These are phyloP conservation scores for Thalassiosira sp. DNA, from an alignment of 352 stramenopile species.

Conservation along the genomic window DNA sequence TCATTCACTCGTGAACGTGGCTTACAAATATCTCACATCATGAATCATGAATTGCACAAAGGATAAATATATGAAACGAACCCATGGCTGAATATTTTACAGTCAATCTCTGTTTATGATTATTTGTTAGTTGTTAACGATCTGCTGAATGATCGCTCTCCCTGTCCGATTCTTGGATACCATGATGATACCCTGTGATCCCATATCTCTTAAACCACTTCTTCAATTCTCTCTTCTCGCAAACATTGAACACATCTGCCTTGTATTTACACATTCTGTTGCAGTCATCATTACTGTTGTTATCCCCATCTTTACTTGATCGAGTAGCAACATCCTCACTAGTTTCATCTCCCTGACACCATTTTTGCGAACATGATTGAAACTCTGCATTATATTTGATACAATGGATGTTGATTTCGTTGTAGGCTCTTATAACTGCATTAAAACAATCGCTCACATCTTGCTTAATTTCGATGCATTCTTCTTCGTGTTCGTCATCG, in stretches of 20 bases:
- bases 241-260: slow-evolving; percentile 17
- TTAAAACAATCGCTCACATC: slow-evolving; percentile 22
- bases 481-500: not conserved
- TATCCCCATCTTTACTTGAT: not conserved
- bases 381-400: slow-evolving; percentile 17
- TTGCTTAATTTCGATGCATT: slow-evolving; percentile 7
- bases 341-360: slow-evolving; percentile 16
- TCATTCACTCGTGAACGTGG: slow-evolving; percentile 44
- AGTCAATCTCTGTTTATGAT: no score
- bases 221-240: slow-evolving; percentile 19
- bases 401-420: slow-evolving; percentile 28
- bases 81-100: no score
- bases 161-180: no score
- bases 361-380: slow-evolving; percentile 11
- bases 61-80: no score
- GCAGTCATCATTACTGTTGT: slow-evolving; percentile 4
- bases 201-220: slow-evolving; percentile 33
- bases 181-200: no score
- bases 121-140: no score
- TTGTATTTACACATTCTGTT: slow-evolving; percentile 15
- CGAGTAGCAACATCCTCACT: not conserved
- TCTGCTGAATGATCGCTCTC: no score
- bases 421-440: slow-evolving; percentile 24
- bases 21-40: slow-evolving; percentile 38
- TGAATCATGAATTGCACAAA: no score